Conservation (phyloP, 306 rosid species). For the Pyrus communis region DNA sequence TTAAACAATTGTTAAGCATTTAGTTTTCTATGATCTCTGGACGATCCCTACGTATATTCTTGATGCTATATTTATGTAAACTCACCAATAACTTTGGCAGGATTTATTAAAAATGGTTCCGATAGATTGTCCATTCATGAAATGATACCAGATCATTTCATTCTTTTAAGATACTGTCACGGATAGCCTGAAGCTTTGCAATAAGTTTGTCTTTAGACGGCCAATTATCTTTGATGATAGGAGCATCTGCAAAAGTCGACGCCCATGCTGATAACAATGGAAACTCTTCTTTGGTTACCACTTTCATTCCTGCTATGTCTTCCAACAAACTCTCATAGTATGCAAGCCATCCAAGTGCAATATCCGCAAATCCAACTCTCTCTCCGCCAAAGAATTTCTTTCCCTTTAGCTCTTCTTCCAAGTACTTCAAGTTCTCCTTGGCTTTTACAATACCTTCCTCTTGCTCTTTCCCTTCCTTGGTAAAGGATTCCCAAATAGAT, state of each 20-base stretch:
- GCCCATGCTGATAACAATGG: slow-evolving; percentile 19
- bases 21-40: too few relatives aligned
- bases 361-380: slow-evolving; percentile 10
- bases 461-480: slow-evolving; percentile 21
- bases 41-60: too few relatives aligned
- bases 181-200: slow-evolving; percentile 2
- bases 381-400: slow-evolving; percentile 24
- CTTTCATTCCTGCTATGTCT: neutral
- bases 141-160: neutral
- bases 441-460: slow-evolving; percentile 15
- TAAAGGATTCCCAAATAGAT: neutral
- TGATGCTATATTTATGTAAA: too few relatives aligned
- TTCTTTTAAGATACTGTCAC: neutral
- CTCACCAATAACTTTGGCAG: too few relatives aligned
- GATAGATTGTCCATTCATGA: neutral
- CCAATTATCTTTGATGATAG: slow-evolving; percentile 24
- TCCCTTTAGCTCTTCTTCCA: slow-evolving; percentile 18
- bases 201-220: slow-evolving; percentile 22
- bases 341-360: slow-evolving; percentile 26
- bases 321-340: neutral
- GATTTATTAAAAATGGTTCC: neutral
- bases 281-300: slow-evolving; percentile 7
- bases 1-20: too few relatives aligned
- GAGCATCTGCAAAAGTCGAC: slow-evolving; percentile 12
- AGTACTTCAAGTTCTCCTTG: slow-evolving; percentile 9